phyloP scores from a whole-genome alignment of 345 rosid species.

The Eucalyptus virginea region DNA sequence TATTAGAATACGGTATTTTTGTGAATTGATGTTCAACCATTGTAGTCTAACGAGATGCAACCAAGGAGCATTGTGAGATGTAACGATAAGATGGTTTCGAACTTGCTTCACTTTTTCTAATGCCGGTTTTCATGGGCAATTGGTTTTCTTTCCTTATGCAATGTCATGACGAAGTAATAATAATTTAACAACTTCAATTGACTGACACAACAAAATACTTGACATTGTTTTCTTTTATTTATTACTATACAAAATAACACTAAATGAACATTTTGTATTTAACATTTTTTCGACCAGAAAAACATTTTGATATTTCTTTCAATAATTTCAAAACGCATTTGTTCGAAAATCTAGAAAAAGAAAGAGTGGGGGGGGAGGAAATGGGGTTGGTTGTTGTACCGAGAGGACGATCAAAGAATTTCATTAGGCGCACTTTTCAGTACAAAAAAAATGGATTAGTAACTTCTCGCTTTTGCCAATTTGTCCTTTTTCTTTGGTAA shows the following conservation, averaged over 20 bases:
- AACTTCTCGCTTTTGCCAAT: not conserved
- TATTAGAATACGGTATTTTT: not conserved
- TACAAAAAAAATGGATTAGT: not conserved
- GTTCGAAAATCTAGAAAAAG: not conserved
- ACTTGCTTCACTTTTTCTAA: not conserved
- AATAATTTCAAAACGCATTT: not conserved
- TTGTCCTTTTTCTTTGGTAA: not conserved
- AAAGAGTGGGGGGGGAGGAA: not conserved
- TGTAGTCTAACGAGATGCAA: not conserved
- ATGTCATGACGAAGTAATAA: not conserved
- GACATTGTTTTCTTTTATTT: not conserved
- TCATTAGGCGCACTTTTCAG: not conserved
- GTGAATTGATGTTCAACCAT: not conserved
- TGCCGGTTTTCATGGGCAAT: not conserved
- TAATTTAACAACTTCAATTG: not conserved
- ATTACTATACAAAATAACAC: not conserved
- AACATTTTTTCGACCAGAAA: not conserved
- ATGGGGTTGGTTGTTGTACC: too few relatives aligned
- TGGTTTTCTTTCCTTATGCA: not conserved
- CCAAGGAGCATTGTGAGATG: not conserved
- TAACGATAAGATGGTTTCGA: not conserved
- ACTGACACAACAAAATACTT: not conserved
- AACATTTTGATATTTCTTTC: not conserved
- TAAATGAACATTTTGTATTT: not conserved
- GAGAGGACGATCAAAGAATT: not conserved